phyloP scores from a whole-genome alignment of 1,284 basidiomycete genomes.

The Pascua guehoae region DNA sequence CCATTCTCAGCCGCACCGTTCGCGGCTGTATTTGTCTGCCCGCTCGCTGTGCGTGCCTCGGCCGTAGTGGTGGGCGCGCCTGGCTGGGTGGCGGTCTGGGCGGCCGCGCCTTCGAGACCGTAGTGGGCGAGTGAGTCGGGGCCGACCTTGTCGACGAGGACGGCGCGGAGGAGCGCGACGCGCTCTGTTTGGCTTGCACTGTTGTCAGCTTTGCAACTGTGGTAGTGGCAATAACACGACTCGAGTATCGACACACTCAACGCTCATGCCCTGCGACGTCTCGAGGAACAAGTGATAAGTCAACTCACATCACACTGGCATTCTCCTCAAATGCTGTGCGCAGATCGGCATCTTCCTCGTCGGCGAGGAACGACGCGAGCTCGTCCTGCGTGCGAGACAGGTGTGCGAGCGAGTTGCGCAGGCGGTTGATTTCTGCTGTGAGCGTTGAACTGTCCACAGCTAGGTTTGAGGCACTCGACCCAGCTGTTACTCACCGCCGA shows the following conservation, averaged over 20 bases:
- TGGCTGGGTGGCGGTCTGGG: too few relatives aligned
- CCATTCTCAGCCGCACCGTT: too few relatives aligned
- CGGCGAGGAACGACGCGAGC: slow-evolving; percentile 54
- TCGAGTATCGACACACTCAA: too few relatives aligned
- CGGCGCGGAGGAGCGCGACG: slow-evolving; percentile 32
- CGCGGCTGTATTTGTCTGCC: too few relatives aligned
- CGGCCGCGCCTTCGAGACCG: slow-evolving; percentile 17
- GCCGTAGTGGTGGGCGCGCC: too few relatives aligned
- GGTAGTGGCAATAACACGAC: too few relatives aligned
- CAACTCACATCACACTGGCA: slow-evolving; percentile 55
- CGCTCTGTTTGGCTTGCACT: slow-evolving; percentile 39
- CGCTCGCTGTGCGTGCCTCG: too few relatives aligned
- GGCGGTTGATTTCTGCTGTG: slow-evolving; percentile 64
- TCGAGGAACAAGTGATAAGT: neutral
- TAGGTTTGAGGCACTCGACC: neutral
- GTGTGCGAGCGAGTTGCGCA: slow-evolving; percentile 67
- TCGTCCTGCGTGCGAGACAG: slow-evolving; percentile 62
- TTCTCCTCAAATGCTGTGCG: slow-evolving; percentile 57
- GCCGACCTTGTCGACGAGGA: slow-evolving; percentile 37
- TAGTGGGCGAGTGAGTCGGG: slow-evolving; percentile 35
- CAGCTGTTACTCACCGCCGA: slow-evolving; percentile 57
- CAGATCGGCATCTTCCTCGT: slow-evolving; percentile 49
- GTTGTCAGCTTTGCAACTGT: neutral
- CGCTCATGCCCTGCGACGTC: too few relatives aligned
- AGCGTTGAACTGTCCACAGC: neutral